phyloP scores from a whole-genome alignment of 2,329 filamentous ascomycete genomes.

The Aspergillus felis region DNA sequence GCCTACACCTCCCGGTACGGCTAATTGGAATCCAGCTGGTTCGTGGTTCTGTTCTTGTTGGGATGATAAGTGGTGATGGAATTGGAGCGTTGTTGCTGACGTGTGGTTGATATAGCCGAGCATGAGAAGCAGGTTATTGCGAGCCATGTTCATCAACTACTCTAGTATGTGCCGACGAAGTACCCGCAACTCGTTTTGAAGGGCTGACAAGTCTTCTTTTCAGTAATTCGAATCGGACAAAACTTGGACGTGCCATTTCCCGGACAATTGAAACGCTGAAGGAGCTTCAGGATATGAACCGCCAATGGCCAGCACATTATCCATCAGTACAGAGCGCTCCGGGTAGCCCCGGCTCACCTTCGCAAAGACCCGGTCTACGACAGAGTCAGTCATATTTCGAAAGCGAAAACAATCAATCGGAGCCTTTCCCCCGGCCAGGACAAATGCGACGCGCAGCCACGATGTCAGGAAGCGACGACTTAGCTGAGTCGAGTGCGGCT shows the following conservation, averaged over 20 bases:
- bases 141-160: slow-evolving; percentile 84
- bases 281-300: slow-evolving; percentile 82
- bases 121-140: slow-evolving; percentile 66
- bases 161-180: slow-evolving; percentile 55
- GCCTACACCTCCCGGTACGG: slow-evolving; percentile 50
- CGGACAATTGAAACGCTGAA: slow-evolving; percentile 79
- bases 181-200: background rate
- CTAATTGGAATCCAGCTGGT: slow-evolving; percentile 46
- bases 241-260: slow-evolving; percentile 82
- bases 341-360: slow-evolving; percentile 15
- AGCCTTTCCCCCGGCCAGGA: slow-evolving; percentile 44
- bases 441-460: slow-evolving; percentile 69
- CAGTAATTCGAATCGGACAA: slow-evolving; percentile 79
- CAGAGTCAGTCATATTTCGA: slow-evolving; percentile 35
- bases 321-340: slow-evolving; percentile 55
- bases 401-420: slow-evolving; percentile 16
- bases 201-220: slow-evolving; percentile 16
- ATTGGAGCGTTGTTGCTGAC: slow-evolving; percentile 12
- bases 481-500: slow-evolving; percentile 68
- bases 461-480: slow-evolving; percentile 56
- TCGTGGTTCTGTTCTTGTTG: slow-evolving; percentile 6
- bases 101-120: slow-evolving; percentile 43
- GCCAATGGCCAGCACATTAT: slow-evolving; percentile 91
- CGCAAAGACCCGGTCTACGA: slow-evolving; percentile 34
- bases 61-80: background rate